phyloP scores from a whole-genome alignment of 2,329 filamentous ascomycete species.

The Phialocephala subalpina region DNA sequence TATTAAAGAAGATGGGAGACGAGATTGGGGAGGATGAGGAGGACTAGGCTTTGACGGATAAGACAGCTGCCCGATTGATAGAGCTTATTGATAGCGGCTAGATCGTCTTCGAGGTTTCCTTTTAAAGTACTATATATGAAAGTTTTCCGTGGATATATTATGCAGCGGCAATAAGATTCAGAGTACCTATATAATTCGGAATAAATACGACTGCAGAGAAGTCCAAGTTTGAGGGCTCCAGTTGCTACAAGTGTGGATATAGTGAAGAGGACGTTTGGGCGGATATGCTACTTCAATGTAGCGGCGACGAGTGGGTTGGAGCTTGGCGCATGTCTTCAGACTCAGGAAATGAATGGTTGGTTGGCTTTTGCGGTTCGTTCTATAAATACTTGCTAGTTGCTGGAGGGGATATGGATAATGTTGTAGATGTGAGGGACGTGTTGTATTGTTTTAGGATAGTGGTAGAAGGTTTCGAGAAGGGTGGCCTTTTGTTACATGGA shows the following conservation, averaged over 20 bases:
- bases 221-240: too few species aligned
- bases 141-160: too few species aligned
- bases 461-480: background rate
- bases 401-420: background rate
- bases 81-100: too few species aligned
- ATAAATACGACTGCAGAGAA: too few species aligned
- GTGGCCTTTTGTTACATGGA: background rate
- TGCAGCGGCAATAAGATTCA: too few species aligned
- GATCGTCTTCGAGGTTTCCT: too few species aligned
- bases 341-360: background rate
- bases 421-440: background rate
- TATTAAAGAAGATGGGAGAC: too few species aligned
- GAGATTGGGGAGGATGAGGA: too few species aligned
- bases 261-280: background rate
- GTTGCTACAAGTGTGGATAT: background rate
- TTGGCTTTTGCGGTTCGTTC: background rate
- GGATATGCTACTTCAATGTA: background rate
- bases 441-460: background rate
- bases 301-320: background rate
- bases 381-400: background rate
- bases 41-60: too few species aligned
- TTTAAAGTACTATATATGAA: too few species aligned
- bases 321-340: background rate
- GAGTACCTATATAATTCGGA: too few species aligned
- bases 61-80: too few species aligned